These are phyloP conservation scores for Colletotrichum lindemuthianum DNA, from an alignment of 2,329 filamentous ascomycete genomes.

Conservation along the genomic window DNA sequence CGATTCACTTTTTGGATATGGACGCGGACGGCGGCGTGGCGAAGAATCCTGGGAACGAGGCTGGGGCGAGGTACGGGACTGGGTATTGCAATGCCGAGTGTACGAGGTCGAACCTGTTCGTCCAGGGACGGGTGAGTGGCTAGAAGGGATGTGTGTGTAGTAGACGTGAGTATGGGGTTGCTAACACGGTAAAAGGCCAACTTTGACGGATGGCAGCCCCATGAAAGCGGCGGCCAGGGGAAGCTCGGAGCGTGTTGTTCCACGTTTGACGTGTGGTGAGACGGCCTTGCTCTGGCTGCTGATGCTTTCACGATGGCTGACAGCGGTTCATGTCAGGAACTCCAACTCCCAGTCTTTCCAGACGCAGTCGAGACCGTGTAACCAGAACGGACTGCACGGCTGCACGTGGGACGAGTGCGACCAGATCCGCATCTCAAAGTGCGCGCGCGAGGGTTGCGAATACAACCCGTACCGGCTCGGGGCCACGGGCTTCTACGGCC, in stretches of 20 bases:
- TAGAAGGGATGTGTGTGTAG: background rate
- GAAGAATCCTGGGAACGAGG: conserved; percentile 54
- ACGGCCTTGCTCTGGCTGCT: background rate
- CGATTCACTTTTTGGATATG: conserved; percentile 69
- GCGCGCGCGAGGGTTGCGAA: conserved; percentile 73
- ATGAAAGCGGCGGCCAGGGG: conserved; percentile 59
- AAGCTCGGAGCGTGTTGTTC: conserved; percentile 63
- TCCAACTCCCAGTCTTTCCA: conserved; percentile 64
- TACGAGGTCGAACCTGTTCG: conserved; percentile 56
- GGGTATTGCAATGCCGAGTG: conserved; percentile 63
- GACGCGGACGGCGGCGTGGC: conserved; percentile 59
- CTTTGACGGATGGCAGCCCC: conserved; percentile 55
- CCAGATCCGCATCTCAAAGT: conserved; percentile 61
- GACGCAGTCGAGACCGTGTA: conserved; percentile 24
- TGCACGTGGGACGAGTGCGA: conserved; percentile 36
- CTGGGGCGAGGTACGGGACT: conserved; percentile 64
- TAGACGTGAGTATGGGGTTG: background rate
- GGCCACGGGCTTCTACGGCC: conserved; percentile 67
- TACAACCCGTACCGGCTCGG: conserved; percentile 73
- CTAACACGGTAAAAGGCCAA: conserved; percentile 43
- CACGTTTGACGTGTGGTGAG: conserved; percentile 69
- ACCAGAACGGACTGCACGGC: background rate
- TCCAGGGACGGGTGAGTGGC: conserved; percentile 50
- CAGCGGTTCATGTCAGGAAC: conserved; percentile 37
- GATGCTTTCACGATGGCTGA: background rate